phyloP scores from a whole-genome alignment of 2,329 filamentous ascomycete genomes.

The Sarocladiaceae sp. region DNA sequence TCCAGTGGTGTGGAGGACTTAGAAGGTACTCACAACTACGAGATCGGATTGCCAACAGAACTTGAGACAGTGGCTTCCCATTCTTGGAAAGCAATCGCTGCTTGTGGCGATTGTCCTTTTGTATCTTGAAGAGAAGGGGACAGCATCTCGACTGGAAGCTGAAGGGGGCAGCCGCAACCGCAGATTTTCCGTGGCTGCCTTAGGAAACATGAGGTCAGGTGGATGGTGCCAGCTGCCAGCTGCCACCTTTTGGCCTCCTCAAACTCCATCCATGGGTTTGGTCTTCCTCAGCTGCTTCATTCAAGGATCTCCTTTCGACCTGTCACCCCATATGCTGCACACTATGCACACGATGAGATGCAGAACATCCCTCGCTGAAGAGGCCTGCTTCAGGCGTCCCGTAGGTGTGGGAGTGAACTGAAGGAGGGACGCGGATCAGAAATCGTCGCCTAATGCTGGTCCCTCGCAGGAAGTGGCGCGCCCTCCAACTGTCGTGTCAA shows the following conservation, averaged over 20 bases:
- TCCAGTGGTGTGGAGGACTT: no score
- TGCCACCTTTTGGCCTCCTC: no score
- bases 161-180: not conserved
- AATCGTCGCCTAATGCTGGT: not conserved
- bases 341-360: constrained; percentile 5
- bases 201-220: not conserved
- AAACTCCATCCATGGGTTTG: no score
- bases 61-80: no score
- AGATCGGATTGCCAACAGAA: no score
- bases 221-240: no score
- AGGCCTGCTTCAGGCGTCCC: not conserved
- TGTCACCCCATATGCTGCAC: constrained; percentile 1
- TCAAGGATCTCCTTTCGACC: not conserved
- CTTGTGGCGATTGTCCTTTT: no score
- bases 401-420: not conserved
- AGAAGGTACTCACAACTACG: no score
- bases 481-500: constrained; percentile 1
- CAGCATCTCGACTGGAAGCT: no score
- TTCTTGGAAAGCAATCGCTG: no score
- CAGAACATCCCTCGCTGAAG: constrained; percentile 5
- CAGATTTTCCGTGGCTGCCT: not conserved
- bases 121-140: no score
- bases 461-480: not conserved
- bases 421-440: not conserved
- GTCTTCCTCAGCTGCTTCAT: no score